Percentiles rank a stretch among this genome's conserved stretches.
phyloP scores from a whole-genome alignment of 306 rosid species.

The Hippophae tibetana region DNA sequence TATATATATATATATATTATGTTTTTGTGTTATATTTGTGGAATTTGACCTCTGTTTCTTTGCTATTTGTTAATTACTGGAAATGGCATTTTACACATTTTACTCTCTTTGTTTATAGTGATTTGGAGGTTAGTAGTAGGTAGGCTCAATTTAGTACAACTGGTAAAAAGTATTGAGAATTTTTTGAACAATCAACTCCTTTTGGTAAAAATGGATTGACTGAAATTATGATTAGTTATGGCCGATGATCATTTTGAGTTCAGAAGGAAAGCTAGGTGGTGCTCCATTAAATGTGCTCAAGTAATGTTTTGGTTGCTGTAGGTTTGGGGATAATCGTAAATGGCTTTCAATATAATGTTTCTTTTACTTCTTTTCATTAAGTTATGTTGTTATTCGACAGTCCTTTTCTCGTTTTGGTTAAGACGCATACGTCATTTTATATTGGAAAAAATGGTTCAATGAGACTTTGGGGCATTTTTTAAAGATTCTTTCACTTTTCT shows the following conservation, averaged over 20 bases:
- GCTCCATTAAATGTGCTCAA: neutral
- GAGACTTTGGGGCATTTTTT: too few relatives aligned
- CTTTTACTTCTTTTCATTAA: neutral
- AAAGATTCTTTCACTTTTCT: too few relatives aligned
- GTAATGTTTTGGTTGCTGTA: neutral
- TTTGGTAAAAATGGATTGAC: neutral
- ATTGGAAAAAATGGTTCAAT: too few relatives aligned
- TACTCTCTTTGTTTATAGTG: neutral
- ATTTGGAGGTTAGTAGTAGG: slow-evolving; percentile 1
- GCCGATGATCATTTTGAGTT: slow-evolving; percentile 4
- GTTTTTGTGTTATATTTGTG: neutral
- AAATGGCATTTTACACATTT: slow-evolving; percentile 6
- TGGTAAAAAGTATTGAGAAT: neutral
- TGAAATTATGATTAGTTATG: neutral
- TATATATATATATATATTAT: neutral
- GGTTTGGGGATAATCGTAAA: neutral
- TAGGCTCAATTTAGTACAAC: neutral
- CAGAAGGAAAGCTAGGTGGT: neutral
- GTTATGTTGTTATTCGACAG: neutral
- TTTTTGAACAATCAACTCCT: neutral
- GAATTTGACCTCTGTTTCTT: slow-evolving; percentile 9
- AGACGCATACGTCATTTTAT: slow-evolving; percentile 1
- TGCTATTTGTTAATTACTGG: slow-evolving; percentile 5
- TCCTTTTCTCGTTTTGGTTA: neutral
- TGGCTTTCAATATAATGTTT: neutral